phyloP scores from a whole-genome alignment of 2,329 filamentous ascomycete genomes.

The Fusarium poae region DNA sequence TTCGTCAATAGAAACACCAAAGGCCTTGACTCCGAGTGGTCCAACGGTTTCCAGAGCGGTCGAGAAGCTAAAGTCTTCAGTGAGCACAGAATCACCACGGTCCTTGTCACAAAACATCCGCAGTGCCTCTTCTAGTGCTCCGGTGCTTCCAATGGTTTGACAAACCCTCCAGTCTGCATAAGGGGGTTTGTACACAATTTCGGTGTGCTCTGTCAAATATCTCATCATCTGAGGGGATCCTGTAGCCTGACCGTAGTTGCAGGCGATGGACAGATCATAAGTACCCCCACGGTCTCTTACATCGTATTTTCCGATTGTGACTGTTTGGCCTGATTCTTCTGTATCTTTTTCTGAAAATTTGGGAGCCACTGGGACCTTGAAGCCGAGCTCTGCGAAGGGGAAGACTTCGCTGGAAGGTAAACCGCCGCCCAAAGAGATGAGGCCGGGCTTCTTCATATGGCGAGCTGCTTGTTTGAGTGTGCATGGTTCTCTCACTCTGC shows the following conservation, averaged over 20 bases:
- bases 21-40: constrained; percentile 65
- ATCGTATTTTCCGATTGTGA: constrained; percentile 87
- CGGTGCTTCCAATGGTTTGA: constrained; percentile 88
- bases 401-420: constrained; percentile 91
- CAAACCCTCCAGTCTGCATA: constrained; percentile 92
- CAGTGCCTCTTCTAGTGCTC: constrained; percentile 83
- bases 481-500: constrained; percentile 70
- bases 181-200: constrained; percentile 86
- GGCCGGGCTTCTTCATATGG: constrained; percentile 81
- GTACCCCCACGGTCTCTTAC: constrained; percentile 67
- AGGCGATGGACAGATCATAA: constrained; percentile 84
- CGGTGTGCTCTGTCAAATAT: constrained; percentile 94
- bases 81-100: constrained; percentile 81
- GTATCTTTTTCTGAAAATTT: constrained; percentile 79
- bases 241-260: constrained; percentile 93
- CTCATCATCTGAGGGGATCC: constrained; percentile 89
- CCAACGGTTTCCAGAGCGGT: constrained; percentile 72
- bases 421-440: constrained; percentile 94
- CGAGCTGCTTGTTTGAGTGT: constrained; percentile 87
- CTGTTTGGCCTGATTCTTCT: constrained; percentile 67
- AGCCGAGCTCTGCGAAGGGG: constrained; percentile 82
- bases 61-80: constrained; percentile 92
- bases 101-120: constrained; percentile 81
- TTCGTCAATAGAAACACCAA: constrained; percentile 66
- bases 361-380: constrained; percentile 78